These are phyloP conservation scores for Mycena floridula DNA, from an alignment of 768 basidiomycete species.

Conservation along the genomic window DNA sequence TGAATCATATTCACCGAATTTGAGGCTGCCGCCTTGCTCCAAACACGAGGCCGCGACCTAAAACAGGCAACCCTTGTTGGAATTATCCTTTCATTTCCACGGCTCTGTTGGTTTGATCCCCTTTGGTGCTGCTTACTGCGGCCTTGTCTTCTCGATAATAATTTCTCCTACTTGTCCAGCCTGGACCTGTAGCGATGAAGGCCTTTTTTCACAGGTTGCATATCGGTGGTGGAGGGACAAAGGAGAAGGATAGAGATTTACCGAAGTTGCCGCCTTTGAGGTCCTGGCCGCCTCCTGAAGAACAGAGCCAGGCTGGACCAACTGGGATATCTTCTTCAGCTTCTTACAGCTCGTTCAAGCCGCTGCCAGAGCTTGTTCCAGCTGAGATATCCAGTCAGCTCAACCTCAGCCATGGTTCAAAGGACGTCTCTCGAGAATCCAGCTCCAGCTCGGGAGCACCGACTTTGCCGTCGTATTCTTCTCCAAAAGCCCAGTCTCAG, in stretches of 20 bases:
- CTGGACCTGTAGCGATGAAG: constrained; percentile 71
- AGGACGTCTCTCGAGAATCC: neutral
- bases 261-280: constrained; percentile 61
- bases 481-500: too few species aligned
- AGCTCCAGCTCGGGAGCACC: too few species aligned
- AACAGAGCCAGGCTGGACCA: constrained; percentile 21
- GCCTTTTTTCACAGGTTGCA: constrained; percentile 78
- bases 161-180: too few species aligned
- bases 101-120: too few species aligned
- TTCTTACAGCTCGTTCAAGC: constrained; percentile 54
- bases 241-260: constrained; percentile 57
- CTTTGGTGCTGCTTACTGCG: too few species aligned
- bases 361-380: constrained; percentile 61
- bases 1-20: too few species aligned
- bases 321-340: constrained; percentile 31
- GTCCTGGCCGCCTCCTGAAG: constrained; percentile 53
- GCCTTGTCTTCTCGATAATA: too few species aligned
- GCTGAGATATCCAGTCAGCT: constrained; percentile 28
- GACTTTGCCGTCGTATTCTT: too few species aligned
- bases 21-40: too few species aligned
- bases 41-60: too few species aligned
- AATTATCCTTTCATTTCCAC: too few species aligned
- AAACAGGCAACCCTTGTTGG: too few species aligned
- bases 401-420: neutral
- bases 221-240: constrained; percentile 53